Evolutionary conservation across 345 rosid species (phyloP).

Genomic region (Syzygium aromaticum): DNA sequence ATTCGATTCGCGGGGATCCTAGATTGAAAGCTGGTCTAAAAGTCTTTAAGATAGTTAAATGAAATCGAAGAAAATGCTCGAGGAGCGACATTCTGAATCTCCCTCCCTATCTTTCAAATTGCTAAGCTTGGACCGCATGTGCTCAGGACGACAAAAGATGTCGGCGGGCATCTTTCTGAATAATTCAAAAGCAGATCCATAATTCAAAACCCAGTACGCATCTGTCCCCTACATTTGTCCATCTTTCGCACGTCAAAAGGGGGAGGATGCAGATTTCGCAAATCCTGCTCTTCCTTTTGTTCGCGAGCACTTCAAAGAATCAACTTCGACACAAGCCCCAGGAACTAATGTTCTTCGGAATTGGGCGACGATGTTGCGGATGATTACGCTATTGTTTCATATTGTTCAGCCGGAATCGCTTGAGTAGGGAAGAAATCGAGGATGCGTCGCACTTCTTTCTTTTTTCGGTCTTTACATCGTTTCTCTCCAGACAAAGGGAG

Average conservation of each 20-base stretch:
- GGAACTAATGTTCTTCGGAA: background rate
- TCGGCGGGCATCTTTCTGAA: background rate
- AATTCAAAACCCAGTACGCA: background rate
- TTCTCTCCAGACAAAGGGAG: background rate
- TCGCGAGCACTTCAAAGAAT: background rate
- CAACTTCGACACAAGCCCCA: background rate
- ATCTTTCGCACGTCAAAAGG: background rate
- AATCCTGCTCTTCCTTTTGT: background rate
- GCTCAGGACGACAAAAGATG: background rate
- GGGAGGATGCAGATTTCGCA: background rate
- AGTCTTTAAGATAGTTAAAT: background rate
- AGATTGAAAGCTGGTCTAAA: background rate
- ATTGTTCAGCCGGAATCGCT: background rate
- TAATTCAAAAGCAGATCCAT: background rate
- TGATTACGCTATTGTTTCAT: background rate
- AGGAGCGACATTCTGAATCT: background rate
- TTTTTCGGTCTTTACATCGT: background rate
- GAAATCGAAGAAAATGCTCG: background rate
- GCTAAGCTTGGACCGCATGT: background rate
- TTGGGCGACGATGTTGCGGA: background rate
- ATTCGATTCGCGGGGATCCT: background rate
- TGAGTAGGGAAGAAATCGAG: background rate
- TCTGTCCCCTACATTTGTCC: background rate
- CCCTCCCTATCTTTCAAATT: background rate
- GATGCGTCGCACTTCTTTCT: background rate